Evolutionary conservation across 2,329 filamentous ascomycete genomes (phyloP).

Genomic region (Ophiostoma sp.): DNA sequence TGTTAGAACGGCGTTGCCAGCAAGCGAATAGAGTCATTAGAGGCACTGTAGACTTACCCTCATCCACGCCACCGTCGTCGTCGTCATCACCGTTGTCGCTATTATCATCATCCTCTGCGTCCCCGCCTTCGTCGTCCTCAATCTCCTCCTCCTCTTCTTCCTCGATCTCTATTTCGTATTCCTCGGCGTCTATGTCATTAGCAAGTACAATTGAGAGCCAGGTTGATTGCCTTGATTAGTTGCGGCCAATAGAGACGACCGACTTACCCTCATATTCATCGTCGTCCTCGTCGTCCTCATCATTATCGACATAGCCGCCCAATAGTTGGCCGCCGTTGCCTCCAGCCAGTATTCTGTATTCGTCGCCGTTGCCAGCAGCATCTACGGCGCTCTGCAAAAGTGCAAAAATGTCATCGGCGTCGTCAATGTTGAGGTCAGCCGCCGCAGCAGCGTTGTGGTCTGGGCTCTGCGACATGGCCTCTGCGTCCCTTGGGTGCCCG

Average conservation of each 20-base stretch:
- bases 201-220: too few relatives aligned
- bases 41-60: constrained; percentile 15
- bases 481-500: too few relatives aligned
- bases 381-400: constrained; percentile 5
- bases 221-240: neutral
- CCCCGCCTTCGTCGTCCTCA: constrained; percentile 28
- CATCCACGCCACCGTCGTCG: constrained; percentile 26
- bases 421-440: constrained; percentile 11
- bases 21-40: too few relatives aligned
- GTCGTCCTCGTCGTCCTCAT: constrained; percentile 16
- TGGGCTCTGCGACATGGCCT: neutral
- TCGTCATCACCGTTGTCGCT: constrained; percentile 29
- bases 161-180: constrained; percentile 14
- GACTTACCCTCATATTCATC: constrained; percentile 17
- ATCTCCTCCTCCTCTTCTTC: constrained; percentile 30
- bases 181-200: neutral
- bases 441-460: constrained; percentile 23
- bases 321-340: too few relatives aligned
- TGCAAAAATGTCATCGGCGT: neutral
- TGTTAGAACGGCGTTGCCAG: neutral
- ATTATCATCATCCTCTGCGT: constrained; percentile 30
- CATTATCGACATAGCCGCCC: neutral
- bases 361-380: neutral
- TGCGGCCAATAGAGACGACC: neutral
- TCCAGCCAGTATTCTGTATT: neutral